A percentile compares a stretch with the other conserved stretches of the same genome.
Evolutionary conservation across 1,139 yeast species (phyloP).

Genomic region (Hemisphaericaspora subhashii): DNA sequence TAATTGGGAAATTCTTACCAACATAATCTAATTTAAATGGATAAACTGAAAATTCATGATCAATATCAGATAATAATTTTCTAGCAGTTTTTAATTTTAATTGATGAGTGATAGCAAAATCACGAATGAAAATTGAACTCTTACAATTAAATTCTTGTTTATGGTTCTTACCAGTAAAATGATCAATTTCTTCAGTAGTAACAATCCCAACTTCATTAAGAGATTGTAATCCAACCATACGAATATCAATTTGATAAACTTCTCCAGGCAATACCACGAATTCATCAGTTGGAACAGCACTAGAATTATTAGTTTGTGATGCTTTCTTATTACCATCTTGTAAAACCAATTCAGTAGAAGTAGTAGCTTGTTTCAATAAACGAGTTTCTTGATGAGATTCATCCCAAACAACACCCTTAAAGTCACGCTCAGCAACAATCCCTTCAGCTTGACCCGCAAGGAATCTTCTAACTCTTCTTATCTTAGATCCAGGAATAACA

Average conservation of each 20-base stretch:
- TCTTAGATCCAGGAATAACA: conserved; percentile 89
- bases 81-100: conserved; percentile 77
- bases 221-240: conserved; percentile 67
- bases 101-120: conserved; percentile 75
- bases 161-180: conserved; percentile 62
- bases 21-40: conserved; percentile 84
- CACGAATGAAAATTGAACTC: conserved; percentile 81
- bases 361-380: conserved; percentile 46
- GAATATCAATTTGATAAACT: conserved; percentile 80
- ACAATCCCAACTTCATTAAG: conserved; percentile 60
- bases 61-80: conserved; percentile 67
- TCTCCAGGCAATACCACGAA: conserved; percentile 77
- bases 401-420: conserved; percentile 91
- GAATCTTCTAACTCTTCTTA: conserved; percentile 87
- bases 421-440: conserved; percentile 86
- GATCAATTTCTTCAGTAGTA: conserved; percentile 65
- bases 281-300: conserved; percentile 74
- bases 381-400: conserved; percentile 75
- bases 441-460: conserved; percentile 95
- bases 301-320: conserved; percentile 25
- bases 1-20: conserved; percentile 58
- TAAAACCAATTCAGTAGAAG: conserved; percentile 38
- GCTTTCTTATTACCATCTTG: conserved; percentile 21
- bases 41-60: conserved; percentile 75
- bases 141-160: conserved; percentile 52